Base-by-base conservation (phyloP, 257 asterid species). In the Sherardia arvensis region DNA sequence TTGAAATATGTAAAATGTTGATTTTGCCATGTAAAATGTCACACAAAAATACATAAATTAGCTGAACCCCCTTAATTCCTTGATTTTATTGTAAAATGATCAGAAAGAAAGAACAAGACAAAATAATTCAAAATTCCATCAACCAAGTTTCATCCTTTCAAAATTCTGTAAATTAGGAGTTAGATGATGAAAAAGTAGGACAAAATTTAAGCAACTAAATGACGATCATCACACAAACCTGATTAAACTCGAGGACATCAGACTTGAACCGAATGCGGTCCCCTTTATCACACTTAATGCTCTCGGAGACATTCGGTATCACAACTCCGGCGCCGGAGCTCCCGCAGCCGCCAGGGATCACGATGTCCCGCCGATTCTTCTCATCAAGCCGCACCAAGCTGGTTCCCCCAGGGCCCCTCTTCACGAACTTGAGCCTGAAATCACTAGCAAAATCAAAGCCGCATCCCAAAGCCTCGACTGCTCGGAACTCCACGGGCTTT, bases 361-460 rank as follows among this genome's bases (percentile, higher is more conserved):
- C 88, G 38, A 93, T 75, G 74, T 93, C 87, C 2, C 95, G 75
- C 69, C 66, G 79, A 61, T 80, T 72, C 18, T 56, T 60, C 29
- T 81, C 86, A 63, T 93, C 94, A 43, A 93, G 62, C 59, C 66
- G 48, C 30, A 93, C 90, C 84, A 93, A 73, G 72, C 97, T 80
- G 29, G 83, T 82, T 12, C 85, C 91, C 36, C 36, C 64, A 48
- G 85, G 83, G 55, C 88, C 76, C 65, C 80, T 78, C 33, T 93
- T 93, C 1, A 86, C 94, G 64, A 85, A 93, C 82, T 81, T 87
- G 74, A 93, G 81, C 84, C 97, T 67, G 79, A 90, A 93, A 79
- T 93, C 99, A 70, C 99, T 90, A 22, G 99, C 97, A n/a, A 90
- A 85, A 67, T 93, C 99, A 74, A 93, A 93, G 0, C 99, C 99